Conservation (phyloP, 2,329 filamentous ascomycete genomes). For the Claviceps digitariae region DNA sequence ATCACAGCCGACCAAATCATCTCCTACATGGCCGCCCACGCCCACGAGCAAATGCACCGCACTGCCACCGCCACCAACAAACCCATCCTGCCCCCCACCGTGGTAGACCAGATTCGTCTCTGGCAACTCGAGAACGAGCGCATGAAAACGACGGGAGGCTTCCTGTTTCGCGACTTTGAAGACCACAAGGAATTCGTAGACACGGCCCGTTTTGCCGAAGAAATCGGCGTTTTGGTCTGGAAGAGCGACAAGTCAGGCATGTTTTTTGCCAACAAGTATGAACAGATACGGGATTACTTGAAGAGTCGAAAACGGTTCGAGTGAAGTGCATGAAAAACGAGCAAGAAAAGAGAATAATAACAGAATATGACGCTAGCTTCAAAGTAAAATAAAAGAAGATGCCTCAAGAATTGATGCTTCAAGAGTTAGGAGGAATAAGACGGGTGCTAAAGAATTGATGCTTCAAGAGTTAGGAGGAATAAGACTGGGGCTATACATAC, state of each 20-base stretch:
- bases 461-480: no score
- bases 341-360: no score
- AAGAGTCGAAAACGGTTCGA: slow-evolving; percentile 46
- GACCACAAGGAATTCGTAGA: slow-evolving; percentile 55
- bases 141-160: slow-evolving; percentile 73
- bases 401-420: no score
- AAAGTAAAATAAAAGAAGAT: no score
- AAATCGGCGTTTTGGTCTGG: slow-evolving; percentile 84
- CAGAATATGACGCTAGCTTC: no score
- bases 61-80: slow-evolving; percentile 41
- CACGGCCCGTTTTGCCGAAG: slow-evolving; percentile 67
- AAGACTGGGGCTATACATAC: no score
- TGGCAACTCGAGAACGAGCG: slow-evolving; percentile 97
- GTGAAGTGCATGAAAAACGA: slow-evolving; percentile 8
- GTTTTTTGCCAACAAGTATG: slow-evolving; percentile 86
- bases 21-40: slow-evolving; percentile 79
- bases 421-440: no score
- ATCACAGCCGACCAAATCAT: slow-evolving; percentile 96
- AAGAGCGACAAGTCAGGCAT: slow-evolving; percentile 63
- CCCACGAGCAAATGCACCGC: slow-evolving; percentile 84
- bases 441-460: no score
- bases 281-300: slow-evolving; percentile 75
- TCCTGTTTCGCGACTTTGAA: slow-evolving; percentile 80
- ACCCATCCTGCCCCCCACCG: slow-evolving; percentile 80
- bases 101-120: slow-evolving; percentile 91